These are phyloP conservation scores for Yamadazyma trypodendri DNA, from an alignment of 1,139 yeast species.

Conservation along the genomic window DNA sequence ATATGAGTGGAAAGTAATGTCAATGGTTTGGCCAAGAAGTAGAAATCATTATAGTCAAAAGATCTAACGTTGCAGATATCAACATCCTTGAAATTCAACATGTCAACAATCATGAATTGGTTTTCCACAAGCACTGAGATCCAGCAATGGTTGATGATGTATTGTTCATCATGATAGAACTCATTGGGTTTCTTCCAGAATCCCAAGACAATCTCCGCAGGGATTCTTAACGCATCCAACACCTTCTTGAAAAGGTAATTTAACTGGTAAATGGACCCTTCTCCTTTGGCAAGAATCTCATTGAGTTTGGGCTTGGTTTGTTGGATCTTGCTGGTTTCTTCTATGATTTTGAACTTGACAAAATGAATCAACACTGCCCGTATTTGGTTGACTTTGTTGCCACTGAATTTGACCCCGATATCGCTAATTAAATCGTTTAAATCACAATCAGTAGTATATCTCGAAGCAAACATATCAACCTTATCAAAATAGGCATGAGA, in stretches of 20 bases:
- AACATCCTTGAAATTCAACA: constrained; percentile 36
- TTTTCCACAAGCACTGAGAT: constrained; percentile 71
- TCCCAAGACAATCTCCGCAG: constrained; percentile 77
- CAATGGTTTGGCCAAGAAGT: constrained; percentile 76
- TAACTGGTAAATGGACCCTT: constrained; percentile 65
- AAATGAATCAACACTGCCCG: constrained; percentile 42
- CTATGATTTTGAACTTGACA: constrained; percentile 39
- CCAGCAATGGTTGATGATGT: constrained; percentile 85
- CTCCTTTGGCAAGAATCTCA: constrained; percentile 38
- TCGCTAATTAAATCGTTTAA: constrained; percentile 48
- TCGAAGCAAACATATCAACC: constrained; percentile 33
- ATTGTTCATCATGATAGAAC: constrained; percentile 48
- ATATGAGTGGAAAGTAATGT: constrained; percentile 80
- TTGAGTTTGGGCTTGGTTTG: constrained; percentile 41
- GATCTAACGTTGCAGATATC: constrained; percentile 35
- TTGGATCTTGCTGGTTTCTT: constrained; percentile 37
- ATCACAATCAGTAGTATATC: constrained; percentile 30
- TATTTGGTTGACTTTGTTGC: constrained; percentile 35
- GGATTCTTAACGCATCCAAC: constrained; percentile 67
- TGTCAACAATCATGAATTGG: constrained; percentile 77
- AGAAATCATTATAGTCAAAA: constrained; percentile 49
- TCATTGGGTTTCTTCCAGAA: constrained; percentile 78
- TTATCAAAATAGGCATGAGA: constrained; percentile 21
- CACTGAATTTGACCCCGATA: constrained; percentile 39
- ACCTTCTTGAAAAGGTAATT: constrained; percentile 75